phyloP scores from a whole-genome alignment of 176 grass and related monocot genomes.

The Puya raimondii region DNA sequence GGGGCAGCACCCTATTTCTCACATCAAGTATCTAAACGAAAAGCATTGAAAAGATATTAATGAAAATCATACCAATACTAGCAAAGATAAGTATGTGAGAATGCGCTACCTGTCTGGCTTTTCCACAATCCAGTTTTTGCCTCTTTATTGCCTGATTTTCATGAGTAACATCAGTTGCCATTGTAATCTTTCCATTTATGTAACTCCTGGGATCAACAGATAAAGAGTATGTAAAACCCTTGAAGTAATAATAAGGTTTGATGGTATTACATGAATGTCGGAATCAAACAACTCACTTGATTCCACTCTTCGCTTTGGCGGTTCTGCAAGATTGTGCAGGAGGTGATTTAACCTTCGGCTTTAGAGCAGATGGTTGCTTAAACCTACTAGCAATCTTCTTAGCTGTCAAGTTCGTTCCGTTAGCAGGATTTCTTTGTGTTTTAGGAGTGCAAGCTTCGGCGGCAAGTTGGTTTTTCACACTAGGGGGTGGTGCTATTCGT shows the following conservation, averaged over 20 bases:
- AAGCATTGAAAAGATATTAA: slow-evolving; percentile 7
- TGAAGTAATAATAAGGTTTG: not conserved
- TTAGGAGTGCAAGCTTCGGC: slow-evolving; percentile 27
- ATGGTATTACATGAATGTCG: not conserved
- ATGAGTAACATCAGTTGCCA: slow-evolving; percentile 40
- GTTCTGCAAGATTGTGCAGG: slow-evolving; percentile 22
- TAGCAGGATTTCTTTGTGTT: slow-evolving; percentile 19
- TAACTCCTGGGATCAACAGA: slow-evolving; percentile 10
- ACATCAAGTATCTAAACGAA: slow-evolving; percentile 67
- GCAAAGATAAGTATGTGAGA: not conserved
- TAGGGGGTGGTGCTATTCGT: not conserved
- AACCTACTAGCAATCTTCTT: slow-evolving; percentile 21
- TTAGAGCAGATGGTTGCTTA: slow-evolving; percentile 17
- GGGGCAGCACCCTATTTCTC: slow-evolving; percentile 46
- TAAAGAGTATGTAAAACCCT: not conserved
- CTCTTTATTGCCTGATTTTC: slow-evolving; percentile 90
- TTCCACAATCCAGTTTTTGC: slow-evolving; percentile 78
- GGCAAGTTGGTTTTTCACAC: slow-evolving; percentile 8
- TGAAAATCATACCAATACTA: not conserved
- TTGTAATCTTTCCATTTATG: slow-evolving; percentile 11
- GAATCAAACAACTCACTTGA: slow-evolving; percentile 37
- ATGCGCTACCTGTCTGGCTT: slow-evolving; percentile 49
- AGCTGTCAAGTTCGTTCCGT: slow-evolving; percentile 18
- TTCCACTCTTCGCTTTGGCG: slow-evolving; percentile 32
- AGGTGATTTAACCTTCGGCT: slow-evolving; percentile 16